These are phyloP conservation scores for Arabis alpina DNA, from an alignment of 345 rosid species.

Conservation along the genomic window DNA sequence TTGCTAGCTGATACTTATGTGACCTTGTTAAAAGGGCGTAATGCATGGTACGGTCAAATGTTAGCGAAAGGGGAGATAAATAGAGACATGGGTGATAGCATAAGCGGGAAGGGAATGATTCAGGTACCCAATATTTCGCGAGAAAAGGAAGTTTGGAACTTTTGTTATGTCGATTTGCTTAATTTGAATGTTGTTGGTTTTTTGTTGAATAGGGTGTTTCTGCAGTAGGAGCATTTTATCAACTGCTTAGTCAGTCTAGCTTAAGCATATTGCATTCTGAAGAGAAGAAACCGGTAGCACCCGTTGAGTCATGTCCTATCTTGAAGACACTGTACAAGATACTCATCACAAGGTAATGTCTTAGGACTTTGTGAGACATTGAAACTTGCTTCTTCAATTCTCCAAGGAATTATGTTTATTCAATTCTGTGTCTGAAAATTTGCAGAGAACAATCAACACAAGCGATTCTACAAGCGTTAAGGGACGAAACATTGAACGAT, in stretches of 20 bases:
- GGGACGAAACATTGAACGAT: slow-evolving; percentile 94
- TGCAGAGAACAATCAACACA: slow-evolving; percentile 71
- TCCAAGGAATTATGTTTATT: background rate
- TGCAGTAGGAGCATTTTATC: slow-evolving; percentile 91
- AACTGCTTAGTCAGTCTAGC: slow-evolving; percentile 77
- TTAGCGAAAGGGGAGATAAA: slow-evolving; percentile 78
- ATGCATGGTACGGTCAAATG: slow-evolving; percentile 98
- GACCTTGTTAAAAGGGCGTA: slow-evolving; percentile 90
- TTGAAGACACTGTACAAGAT: slow-evolving; percentile 81
- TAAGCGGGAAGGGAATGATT: slow-evolving; percentile 98
- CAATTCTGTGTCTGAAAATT: background rate
- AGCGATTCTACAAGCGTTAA: slow-evolving; percentile 79
- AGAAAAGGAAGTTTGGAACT: background rate
- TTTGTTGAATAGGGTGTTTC: slow-evolving; percentile 77
- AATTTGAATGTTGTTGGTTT: slow-evolving; percentile 6
- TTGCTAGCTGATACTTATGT: slow-evolving; percentile 95
- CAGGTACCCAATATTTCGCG: slow-evolving; percentile 58
- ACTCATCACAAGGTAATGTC: slow-evolving; percentile 71
- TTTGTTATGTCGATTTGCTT: slow-evolving; percentile 9
- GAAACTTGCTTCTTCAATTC: slow-evolving; percentile 1
- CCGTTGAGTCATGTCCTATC: slow-evolving; percentile 90
- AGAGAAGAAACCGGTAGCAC: slow-evolving; percentile 83
- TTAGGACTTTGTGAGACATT: background rate
- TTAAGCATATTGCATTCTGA: slow-evolving; percentile 71
- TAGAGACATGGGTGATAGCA: slow-evolving; percentile 94